phyloP scores from a whole-genome alignment of 2,329 filamentous ascomycete species.

The Penicillium digitatum region DNA sequence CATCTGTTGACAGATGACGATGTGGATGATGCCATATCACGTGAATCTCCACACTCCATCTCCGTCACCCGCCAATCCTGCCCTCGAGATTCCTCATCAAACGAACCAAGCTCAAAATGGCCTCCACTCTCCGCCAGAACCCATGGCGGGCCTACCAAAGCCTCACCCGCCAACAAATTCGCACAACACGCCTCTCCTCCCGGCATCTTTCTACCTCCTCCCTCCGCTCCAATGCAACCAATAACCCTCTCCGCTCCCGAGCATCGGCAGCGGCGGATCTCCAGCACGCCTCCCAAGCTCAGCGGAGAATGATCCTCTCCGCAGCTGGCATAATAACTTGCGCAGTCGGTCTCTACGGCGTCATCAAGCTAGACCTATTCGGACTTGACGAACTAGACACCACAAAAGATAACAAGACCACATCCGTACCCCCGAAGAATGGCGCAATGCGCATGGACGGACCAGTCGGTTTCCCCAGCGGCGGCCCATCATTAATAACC shows the following conservation, averaged over 20 bases:
- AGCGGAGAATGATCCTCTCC: conserved; percentile 33
- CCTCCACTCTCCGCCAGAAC: conserved; percentile 16
- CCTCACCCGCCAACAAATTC: conserved; percentile 20
- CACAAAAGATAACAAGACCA: conserved; percentile 11
- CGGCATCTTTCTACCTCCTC: conserved; percentile 26
- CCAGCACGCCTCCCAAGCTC: conserved; percentile 27
- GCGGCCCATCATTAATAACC: conserved; percentile 33
- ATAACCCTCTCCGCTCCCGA: conserved; percentile 31
- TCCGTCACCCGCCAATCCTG: conserved; percentile 13
- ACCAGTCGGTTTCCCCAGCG: conserved; percentile 35
- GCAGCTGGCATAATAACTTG: conserved; percentile 39
- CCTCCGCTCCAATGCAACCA: conserved; percentile 25
- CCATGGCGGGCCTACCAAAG: conserved; percentile 31
- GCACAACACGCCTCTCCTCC: neutral
- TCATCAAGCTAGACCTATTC: conserved; percentile 38
- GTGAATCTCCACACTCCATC: conserved; percentile 22
- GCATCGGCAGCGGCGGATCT: conserved; percentile 16
- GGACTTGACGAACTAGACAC: conserved; percentile 25
- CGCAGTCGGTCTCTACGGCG: conserved; percentile 41
- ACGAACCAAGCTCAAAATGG: conserved; percentile 13
- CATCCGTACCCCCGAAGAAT: conserved; percentile 3
- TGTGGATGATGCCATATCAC: conserved; percentile 21
- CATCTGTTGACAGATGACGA: neutral
- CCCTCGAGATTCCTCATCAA: conserved; percentile 5
- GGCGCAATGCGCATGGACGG: conserved; percentile 40